These are phyloP conservation scores for Suillus variegatus DNA, from an alignment of 768 basidiomycete genomes.

Conservation along the genomic window DNA sequence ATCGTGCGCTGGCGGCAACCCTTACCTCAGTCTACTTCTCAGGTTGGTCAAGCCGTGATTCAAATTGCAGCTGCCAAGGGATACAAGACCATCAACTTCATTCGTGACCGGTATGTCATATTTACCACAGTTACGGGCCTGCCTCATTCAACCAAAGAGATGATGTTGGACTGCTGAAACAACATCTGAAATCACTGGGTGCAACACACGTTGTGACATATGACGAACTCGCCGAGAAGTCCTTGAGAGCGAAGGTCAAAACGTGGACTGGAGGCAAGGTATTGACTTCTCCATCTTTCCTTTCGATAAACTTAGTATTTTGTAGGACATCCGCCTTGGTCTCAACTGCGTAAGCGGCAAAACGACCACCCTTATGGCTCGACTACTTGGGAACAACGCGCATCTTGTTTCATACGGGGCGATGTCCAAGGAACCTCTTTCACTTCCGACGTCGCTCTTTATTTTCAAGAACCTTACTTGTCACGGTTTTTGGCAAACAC, in stretches of 20 bases:
- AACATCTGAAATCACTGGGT: slow-evolving; percentile 58
- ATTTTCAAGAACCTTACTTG: slow-evolving; percentile 83
- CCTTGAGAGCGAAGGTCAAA: slow-evolving; percentile 53
- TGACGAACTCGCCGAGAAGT: slow-evolving; percentile 64
- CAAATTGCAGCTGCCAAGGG: slow-evolving; percentile 77
- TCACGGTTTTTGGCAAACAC: slow-evolving; percentile 79
- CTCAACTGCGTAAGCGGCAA: slow-evolving; percentile 68
- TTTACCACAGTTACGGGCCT: slow-evolving; percentile 1
- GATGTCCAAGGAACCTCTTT: slow-evolving; percentile 83
- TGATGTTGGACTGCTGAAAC: slow-evolving; percentile 49
- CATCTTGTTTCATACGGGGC: slow-evolving; percentile 88
- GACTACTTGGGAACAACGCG: slow-evolving; percentile 63
- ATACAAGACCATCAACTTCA: slow-evolving; percentile 78
- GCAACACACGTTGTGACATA: slow-evolving; percentile 80
- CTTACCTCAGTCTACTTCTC: slow-evolving; percentile 11
- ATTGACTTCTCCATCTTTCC: slow-evolving; percentile 12
- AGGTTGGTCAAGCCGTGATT: slow-evolving; percentile 86
- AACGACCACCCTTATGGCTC: slow-evolving; percentile 68
- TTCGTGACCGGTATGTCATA: slow-evolving; percentile 61
- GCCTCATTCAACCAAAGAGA: slow-evolving; percentile 39
- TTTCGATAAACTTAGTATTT: slow-evolving; percentile 11
- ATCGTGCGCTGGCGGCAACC: background rate
- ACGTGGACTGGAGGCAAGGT: slow-evolving; percentile 69
- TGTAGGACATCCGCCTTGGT: slow-evolving; percentile 44
- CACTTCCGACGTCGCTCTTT: slow-evolving; percentile 74